Evolutionary conservation across 352 stramenopile species (phyloP), one percentile per base, ranked within the genome.

Genomic region (Pythium apleroticum): DNA sequence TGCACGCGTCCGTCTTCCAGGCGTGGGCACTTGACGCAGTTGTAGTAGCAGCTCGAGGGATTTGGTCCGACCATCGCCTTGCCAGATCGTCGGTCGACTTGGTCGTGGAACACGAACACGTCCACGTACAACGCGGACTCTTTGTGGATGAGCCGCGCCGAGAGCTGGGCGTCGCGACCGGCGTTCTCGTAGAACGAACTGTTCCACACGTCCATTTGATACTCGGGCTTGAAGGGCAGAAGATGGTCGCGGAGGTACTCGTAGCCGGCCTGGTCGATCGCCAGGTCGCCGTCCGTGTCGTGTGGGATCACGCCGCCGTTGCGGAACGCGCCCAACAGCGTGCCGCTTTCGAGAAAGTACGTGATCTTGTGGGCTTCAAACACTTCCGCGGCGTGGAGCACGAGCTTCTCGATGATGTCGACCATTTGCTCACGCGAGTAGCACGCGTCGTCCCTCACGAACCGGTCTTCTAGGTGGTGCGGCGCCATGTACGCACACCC

Each of bases 291-390:
- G 48, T 77, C 71, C 7, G 57, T 22, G 48, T 77, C 71, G 52
- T 57, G 61, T 0, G 55, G 57, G 27, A 76, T 76, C 7, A 78
- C 52, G 20, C 65, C 62, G 17, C 64, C 55, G n/a, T 76, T 25
- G 12, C 72, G 68, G 35, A 66, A 67, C 15, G 64, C 48, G 24
- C 72, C 72, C 3, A 78, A 61, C 22, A 78, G 60, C 24, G 72
- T 66, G 27, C 72, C 72, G 24, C 62, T 73, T 31, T 78, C 72
- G 15, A 78, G 55, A 43, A 69, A 78, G 41, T 74, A 67, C 49
- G 69, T 69, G 50, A 76, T 50, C 41, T 60, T 63, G 54, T 75
- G 41, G 11, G 37, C 37, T 4, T 54, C 52, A 52, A 75, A 71
- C 24, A 52, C 53, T 6, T 55, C n/a, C 0, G 65, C 39, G 1